Evolutionary conservation across 371 early-diverging fungal genomes (phyloP).

Genomic region (Mortierella sp.): DNA sequence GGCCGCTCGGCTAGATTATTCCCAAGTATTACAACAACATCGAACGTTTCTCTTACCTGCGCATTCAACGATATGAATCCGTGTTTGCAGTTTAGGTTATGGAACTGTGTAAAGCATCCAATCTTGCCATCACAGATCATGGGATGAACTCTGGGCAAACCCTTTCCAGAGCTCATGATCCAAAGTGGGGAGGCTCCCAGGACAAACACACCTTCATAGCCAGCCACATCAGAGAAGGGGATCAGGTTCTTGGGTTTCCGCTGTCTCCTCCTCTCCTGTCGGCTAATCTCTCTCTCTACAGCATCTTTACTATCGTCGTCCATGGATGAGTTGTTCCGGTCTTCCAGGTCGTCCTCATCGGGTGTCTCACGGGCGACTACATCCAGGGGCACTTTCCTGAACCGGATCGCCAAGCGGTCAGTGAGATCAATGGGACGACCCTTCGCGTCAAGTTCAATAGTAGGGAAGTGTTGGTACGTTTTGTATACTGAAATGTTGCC

Average conservation of each 20-base stretch:
- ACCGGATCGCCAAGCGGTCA: slow-evolving; percentile 78
- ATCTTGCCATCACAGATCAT: slow-evolving; percentile 77
- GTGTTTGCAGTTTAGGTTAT: slow-evolving; percentile 84
- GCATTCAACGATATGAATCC: slow-evolving; percentile 84
- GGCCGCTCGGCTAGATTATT: too few relatives aligned
- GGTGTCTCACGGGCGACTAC: slow-evolving; percentile 72
- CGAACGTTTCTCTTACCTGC: slow-evolving; percentile 51
- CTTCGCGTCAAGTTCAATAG: slow-evolving; percentile 37
- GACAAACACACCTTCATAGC: slow-evolving; percentile 92
- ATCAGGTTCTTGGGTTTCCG: slow-evolving; percentile 60
- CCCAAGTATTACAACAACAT: background rate
- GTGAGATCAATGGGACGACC: slow-evolving; percentile 40
- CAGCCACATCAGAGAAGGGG: slow-evolving; percentile 77
- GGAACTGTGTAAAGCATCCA: slow-evolving; percentile 83
- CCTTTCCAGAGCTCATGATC: slow-evolving; percentile 76
- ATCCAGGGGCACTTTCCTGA: slow-evolving; percentile 78
- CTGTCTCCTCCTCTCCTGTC: slow-evolving; percentile 35
- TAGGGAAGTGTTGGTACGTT: slow-evolving; percentile 68
- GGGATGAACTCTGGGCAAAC: slow-evolving; percentile 80
- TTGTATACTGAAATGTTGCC: slow-evolving; percentile 85
- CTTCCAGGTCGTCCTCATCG: slow-evolving; percentile 48
- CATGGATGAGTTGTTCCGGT: slow-evolving; percentile 17
- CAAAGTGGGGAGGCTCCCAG: slow-evolving; percentile 86
- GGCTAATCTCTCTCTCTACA: slow-evolving; percentile 40
- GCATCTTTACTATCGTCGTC: slow-evolving; percentile 41